Conservation (phyloP, 768 basidiomycete species). For the Brasilioporus rufonigricans region DNA sequence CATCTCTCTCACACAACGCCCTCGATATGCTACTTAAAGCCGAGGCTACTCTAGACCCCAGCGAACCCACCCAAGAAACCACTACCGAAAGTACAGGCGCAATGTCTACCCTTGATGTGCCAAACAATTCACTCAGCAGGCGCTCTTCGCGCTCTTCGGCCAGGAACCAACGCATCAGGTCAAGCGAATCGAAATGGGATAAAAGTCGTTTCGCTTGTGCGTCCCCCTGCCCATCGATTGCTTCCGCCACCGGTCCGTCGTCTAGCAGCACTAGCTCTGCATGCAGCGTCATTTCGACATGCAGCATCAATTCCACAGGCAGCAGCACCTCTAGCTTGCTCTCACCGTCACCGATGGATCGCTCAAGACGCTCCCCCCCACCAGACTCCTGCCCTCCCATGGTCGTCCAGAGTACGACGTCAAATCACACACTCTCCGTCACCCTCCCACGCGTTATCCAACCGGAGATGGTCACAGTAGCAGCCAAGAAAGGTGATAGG, state of each 20-base stretch:
- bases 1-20: slow-evolving; percentile 31
- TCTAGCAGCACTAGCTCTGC: slow-evolving; percentile 25
- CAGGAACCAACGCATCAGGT: slow-evolving; percentile 24
- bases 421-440: slow-evolving; percentile 46
- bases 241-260: slow-evolving; percentile 20
- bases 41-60: slow-evolving; percentile 21
- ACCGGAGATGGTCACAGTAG: slow-evolving; percentile 65
- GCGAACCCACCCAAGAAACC: slow-evolving; percentile 16
- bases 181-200: slow-evolving; percentile 28
- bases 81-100: slow-evolving; percentile 13
- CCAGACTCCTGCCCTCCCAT: slow-evolving; percentile 42
- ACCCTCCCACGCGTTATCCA: slow-evolving; percentile 45
- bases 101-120: slow-evolving; percentile 28
- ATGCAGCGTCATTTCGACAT: slow-evolving; percentile 25
- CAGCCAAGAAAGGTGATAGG: slow-evolving; percentile 57
- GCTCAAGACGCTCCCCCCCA: slow-evolving; percentile 30
- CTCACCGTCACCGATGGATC: slow-evolving; percentile 30
- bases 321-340: slow-evolving; percentile 13
- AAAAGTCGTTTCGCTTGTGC: slow-evolving; percentile 29
- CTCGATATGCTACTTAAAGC: slow-evolving; percentile 34
- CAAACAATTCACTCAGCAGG: slow-evolving; percentile 25
- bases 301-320: slow-evolving; percentile 16
- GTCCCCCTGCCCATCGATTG: slow-evolving; percentile 29
- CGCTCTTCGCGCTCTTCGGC: slow-evolving; percentile 31
- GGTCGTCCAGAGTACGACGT: slow-evolving; percentile 39